phyloP scores from a whole-genome alignment of 345 rosid genomes.

The Luvunga scandens region DNA sequence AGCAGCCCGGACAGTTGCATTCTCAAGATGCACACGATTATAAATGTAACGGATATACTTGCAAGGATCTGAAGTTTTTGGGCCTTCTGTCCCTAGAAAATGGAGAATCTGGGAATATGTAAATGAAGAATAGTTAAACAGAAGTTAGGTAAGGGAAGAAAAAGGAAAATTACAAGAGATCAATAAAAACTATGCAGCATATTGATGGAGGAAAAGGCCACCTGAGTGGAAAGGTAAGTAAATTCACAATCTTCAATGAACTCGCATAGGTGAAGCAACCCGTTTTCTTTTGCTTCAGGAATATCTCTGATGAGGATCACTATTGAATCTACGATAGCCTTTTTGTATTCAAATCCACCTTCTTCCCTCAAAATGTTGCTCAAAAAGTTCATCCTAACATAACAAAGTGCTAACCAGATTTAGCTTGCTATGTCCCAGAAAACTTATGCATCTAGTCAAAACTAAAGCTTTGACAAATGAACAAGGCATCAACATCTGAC shows the following conservation, averaged over 20 bases:
- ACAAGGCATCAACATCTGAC: constrained; percentile 18
- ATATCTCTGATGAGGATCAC: constrained; percentile 96
- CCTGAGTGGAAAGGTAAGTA: constrained; percentile 98
- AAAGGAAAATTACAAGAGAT: not conserved
- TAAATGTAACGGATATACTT: constrained; percentile 94
- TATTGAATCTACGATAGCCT: constrained; percentile 95
- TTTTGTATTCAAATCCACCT: constrained; percentile 99
- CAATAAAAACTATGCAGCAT: constrained; percentile 3
- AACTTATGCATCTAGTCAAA: not conserved
- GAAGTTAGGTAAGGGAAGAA: not conserved
- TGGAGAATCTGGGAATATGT: constrained; percentile 68
- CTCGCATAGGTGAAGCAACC: constrained; percentile 96
- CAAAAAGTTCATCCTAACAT: constrained; percentile 89
- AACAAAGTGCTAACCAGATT: constrained; percentile 16
- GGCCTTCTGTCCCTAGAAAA: constrained; percentile 96
- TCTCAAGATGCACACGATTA: constrained; percentile 97
- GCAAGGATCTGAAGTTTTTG: constrained; percentile 91
- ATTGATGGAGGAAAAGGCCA: constrained; percentile 21
- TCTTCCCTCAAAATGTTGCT: constrained; percentile 99
- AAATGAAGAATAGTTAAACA: constrained; percentile 10
- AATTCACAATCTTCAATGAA: constrained; percentile 99
- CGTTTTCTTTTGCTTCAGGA: constrained; percentile 97
- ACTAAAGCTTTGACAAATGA: not conserved
- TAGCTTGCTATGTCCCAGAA: not conserved
- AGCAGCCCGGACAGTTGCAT: constrained; percentile 96